Conservation (phyloP, 257 asterid species). For the Primulina eburnea region DNA sequence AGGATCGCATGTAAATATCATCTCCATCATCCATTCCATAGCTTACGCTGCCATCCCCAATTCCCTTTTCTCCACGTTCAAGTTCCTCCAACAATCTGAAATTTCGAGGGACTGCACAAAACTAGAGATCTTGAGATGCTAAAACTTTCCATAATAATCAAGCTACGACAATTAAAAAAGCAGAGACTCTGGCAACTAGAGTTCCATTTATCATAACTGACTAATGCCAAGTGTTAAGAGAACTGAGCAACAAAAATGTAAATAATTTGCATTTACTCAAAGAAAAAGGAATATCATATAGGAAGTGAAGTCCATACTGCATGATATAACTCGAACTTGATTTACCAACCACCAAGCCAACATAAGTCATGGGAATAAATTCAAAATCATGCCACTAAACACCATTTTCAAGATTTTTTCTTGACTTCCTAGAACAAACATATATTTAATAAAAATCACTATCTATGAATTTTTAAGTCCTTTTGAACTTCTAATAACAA, state of each 20-base stretch:
- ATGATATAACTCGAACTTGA: not conserved
- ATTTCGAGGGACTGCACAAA: constrained; percentile 71
- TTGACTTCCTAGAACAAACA: not conserved
- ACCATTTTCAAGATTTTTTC: not conserved
- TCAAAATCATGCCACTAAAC: not conserved
- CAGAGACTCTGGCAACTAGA: not conserved
- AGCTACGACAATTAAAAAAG: not conserved
- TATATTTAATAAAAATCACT: not conserved
- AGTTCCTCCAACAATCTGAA: constrained; percentile 89
- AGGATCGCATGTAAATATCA: constrained; percentile 78
- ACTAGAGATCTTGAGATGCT: constrained; percentile 26
- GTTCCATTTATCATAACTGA: constrained; percentile 1
- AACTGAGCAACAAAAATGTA: constrained; percentile 3
- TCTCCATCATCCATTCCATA: constrained; percentile 95
- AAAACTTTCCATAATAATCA: constrained; percentile 2
- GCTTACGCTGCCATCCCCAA: constrained; percentile 89
- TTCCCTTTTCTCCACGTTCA: constrained; percentile 92
- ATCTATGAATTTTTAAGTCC: too few relatives aligned
- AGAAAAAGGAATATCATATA: not conserved
- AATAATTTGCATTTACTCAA: not conserved
- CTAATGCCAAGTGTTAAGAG: not conserved
- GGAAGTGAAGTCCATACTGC: not conserved
- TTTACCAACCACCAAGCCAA: not conserved
- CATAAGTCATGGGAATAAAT: not conserved
- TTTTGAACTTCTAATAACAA: not conserved